Conservation (phyloP, 1,284 basidiomycete genomes). For the Kwoniella shivajii region DNA sequence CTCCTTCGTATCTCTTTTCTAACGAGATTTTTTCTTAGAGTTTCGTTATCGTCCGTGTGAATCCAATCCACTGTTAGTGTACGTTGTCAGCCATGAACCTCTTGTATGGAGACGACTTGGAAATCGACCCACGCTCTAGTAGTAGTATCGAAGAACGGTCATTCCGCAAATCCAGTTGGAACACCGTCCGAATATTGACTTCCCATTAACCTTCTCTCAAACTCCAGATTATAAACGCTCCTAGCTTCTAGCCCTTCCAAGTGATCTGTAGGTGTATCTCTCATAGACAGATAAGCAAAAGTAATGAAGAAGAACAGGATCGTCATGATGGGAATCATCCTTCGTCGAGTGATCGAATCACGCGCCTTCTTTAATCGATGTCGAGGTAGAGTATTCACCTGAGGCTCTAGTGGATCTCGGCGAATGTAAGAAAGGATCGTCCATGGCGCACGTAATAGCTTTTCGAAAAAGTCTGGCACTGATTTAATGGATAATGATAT, state of each 20-base stretch:
- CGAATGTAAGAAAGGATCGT: not conserved
- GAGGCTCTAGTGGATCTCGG: not conserved
- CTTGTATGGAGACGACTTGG: too few relatives aligned
- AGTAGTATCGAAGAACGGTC: too few relatives aligned
- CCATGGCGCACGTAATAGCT: not conserved
- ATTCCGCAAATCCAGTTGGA: constrained; percentile 1
- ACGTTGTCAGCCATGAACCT: too few relatives aligned
- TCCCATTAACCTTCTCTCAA: not conserved
- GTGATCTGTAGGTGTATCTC: not conserved
- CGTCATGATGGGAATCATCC: not conserved
- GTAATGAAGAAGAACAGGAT: constrained; percentile 3
- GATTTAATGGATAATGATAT: not conserved
- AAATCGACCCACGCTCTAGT: too few relatives aligned
- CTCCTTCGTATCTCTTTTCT: too few relatives aligned
- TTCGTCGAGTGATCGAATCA: not conserved
- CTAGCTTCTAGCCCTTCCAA: too few relatives aligned
- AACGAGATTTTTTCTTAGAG: too few relatives aligned
- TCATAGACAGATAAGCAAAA: not conserved
- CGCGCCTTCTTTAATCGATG: not conserved
- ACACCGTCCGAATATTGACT: not conserved
- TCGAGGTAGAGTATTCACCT: constrained; percentile 2
- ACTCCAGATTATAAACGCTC: too few relatives aligned
- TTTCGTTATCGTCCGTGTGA: too few relatives aligned
- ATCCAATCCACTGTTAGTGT: too few relatives aligned
- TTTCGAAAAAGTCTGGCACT: too few relatives aligned